Evolutionary conservation across 345 rosid genomes (phyloP).

Genomic region (Eucalyptus cladocalyx): DNA sequence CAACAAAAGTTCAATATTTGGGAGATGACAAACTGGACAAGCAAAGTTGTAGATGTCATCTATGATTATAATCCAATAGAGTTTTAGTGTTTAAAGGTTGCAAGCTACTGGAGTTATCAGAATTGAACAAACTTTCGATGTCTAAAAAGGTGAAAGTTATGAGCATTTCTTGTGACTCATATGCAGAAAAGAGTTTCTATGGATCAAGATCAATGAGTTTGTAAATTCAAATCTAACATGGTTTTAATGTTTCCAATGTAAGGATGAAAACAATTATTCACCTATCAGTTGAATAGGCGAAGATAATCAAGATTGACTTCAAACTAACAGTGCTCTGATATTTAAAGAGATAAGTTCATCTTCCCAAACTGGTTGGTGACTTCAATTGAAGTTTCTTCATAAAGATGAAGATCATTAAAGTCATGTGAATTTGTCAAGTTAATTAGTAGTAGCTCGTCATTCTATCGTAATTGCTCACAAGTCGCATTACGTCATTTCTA

Average conservation of each 20-base stretch:
- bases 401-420: too few species aligned
- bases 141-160: background rate
- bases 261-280: background rate
- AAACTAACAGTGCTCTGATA: background rate
- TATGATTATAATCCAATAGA: background rate
- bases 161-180: background rate
- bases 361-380: background rate
- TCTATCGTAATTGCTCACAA: too few species aligned
- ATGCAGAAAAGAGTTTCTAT: background rate
- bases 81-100: background rate
- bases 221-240: too few species aligned
- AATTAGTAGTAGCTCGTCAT: too few species aligned
- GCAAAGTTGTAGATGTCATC: background rate
- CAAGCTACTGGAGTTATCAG: background rate
- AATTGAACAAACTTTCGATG: background rate
- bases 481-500: too few species aligned
- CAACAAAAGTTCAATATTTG: too few species aligned
- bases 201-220: too few species aligned
- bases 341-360: background rate
- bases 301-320: background rate
- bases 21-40: background rate
- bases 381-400: background rate
- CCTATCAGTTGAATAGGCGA: background rate
- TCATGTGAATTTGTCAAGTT: too few species aligned
- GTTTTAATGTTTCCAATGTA: background rate